A percentile compares a stretch with the other conserved stretches of the same genome.
These are phyloP conservation scores for Pseudocercospora eumusae DNA, from an alignment of 2,329 filamentous ascomycete genomes.

Conservation along the genomic window DNA sequence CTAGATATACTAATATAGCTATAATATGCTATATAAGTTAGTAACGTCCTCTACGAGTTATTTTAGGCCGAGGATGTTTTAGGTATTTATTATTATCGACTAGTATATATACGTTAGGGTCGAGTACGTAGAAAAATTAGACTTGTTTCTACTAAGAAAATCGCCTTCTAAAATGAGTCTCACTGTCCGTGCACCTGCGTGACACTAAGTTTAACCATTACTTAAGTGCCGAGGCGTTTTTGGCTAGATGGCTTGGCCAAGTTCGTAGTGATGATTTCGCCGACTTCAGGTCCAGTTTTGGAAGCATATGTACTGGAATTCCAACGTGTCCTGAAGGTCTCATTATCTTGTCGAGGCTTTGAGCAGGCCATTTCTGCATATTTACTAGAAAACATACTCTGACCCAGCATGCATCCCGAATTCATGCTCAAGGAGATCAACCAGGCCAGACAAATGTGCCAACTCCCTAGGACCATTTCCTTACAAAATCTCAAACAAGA, in stretches of 20 bases:
- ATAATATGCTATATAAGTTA: too few relatives aligned
- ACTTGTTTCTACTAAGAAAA: too few relatives aligned
- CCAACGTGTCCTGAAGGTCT: background rate
- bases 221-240: background rate
- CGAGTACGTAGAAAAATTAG: too few relatives aligned
- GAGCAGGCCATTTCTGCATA: background rate
- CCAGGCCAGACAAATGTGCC: background rate
- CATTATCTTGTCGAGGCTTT: background rate
- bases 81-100: too few relatives aligned
- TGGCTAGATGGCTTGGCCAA: background rate
- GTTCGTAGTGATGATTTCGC: background rate
- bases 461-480: too few relatives aligned
- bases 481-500: too few relatives aligned
- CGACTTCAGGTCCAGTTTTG: background rate
- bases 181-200: too few relatives aligned
- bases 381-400: background rate
- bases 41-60: too few relatives aligned
- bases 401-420: background rate
- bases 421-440: background rate
- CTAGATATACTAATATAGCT: too few relatives aligned
- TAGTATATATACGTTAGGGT: too few relatives aligned
- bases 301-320: background rate
- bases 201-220: background rate
- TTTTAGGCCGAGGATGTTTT: too few relatives aligned
- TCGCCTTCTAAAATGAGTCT: too few relatives aligned